Evolutionary conservation across 2,329 filamentous ascomycete genomes (phyloP), one percentile per base, ranked within the genome.

Genomic region (Bipolaris cookei): DNA sequence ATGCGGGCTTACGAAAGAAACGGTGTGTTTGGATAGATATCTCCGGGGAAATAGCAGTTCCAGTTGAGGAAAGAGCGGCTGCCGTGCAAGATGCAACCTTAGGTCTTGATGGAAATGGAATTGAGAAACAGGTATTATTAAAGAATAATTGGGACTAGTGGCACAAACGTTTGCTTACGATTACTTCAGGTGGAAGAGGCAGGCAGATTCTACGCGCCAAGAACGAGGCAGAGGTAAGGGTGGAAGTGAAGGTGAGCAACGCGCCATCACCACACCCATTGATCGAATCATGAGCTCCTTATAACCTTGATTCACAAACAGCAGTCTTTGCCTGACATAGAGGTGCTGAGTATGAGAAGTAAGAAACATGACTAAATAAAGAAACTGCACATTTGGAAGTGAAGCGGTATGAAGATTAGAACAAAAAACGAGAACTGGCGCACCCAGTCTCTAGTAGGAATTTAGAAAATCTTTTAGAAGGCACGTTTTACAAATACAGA

Each of bases 181-280:
- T 32, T 13, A 56, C 57, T 46, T 46, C 18, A 51, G 50, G 42
- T 34, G 53, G 50, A 54, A 61, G 45, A 44, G 56, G 49, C 52
- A 35, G 28, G 18, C 18, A 41, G 34, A 21, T 21, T 35, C 48
- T 44, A 58, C 30, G 23, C 44, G 20, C 45, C 21, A 35, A 44
- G 37, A 46, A 51, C 47, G 45, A 53, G 20, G 18, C 3, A 42
- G 52, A 60, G 46, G 61, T 63, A 57, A 63, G 59, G 46, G 61
- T 63, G 57, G 62, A 56, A 25, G 58, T 56, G 56, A 58, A 50
- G 51, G 32, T 42, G 41, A 51, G 28, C 48, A 1, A 37, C 16
- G 25, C 49, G n/a, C 49, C 43, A 48, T 35, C 30, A 18, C 25
- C 34, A 18, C 44, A 23, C 7, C 34, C 20, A 41, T 35, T 30